These are phyloP conservation scores for Onygena corvina DNA, from an alignment of 2,329 filamentous ascomycete species.

Conservation along the genomic window DNA sequence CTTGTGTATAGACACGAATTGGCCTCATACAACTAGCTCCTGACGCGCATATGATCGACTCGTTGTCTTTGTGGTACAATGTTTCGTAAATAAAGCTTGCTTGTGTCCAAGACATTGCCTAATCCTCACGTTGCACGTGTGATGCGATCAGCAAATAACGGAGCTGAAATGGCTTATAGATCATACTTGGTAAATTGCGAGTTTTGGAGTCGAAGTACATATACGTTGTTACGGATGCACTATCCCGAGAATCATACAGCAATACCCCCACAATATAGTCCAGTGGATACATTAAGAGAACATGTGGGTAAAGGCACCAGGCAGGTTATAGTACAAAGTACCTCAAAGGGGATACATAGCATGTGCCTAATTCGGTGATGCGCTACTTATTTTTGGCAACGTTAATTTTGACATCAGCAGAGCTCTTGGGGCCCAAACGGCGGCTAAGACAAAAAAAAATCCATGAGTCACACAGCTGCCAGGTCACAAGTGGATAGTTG, in stretches of 20 bases:
- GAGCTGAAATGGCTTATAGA: neutral
- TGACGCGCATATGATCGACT: neutral
- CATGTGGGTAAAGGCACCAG: too few relatives aligned
- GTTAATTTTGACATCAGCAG: too few relatives aligned
- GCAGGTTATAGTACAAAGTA: too few relatives aligned
- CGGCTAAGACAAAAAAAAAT: neutral
- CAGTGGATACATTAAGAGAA: too few relatives aligned
- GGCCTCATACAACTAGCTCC: too few relatives aligned
- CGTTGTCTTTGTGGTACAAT: neutral
- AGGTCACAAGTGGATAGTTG: neutral
- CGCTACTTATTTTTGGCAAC: too few relatives aligned
- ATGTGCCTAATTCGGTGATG: too few relatives aligned
- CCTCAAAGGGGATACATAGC: too few relatives aligned
- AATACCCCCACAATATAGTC: too few relatives aligned
- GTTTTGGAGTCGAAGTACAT: too few relatives aligned
- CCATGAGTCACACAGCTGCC: neutral
- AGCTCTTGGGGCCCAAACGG: too few relatives aligned
- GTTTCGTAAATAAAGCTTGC: neutral
- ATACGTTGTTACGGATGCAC: neutral
- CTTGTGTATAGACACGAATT: too few relatives aligned
- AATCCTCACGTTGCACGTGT: neutral
- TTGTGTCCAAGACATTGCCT: neutral
- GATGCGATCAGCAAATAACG: neutral
- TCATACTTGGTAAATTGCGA: neutral
- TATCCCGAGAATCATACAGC: neutral